A percentile compares a stretch with the other conserved stretches of the same genome.
phyloP scores from a whole-genome alignment of 2,329 filamentous ascomycete species.

The Ceratocystis cubensis region DNA sequence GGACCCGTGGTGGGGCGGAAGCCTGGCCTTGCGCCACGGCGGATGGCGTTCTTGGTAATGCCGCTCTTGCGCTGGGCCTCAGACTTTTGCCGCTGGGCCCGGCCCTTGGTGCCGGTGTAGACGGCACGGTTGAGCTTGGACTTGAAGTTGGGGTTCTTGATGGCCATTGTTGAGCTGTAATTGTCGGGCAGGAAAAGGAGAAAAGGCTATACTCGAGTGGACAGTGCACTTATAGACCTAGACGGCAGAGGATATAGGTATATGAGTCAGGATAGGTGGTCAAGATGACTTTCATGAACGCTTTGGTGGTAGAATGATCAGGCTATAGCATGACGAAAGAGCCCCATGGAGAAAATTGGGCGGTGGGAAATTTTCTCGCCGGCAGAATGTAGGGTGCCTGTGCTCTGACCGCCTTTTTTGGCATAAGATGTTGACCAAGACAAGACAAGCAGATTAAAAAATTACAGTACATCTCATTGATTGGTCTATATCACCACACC shows the following conservation, averaged over 20 bases:
- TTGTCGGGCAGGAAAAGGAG: neutral
- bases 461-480: too few relatives aligned
- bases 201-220: neutral
- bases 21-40: slow-evolving; percentile 40
- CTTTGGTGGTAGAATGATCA: neutral
- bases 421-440: neutral
- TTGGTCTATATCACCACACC: neutral
- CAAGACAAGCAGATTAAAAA: neutral
- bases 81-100: slow-evolving; percentile 35
- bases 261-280: neutral
- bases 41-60: slow-evolving; percentile 33
- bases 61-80: slow-evolving; percentile 30
- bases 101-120: slow-evolving; percentile 35
- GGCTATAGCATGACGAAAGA: slow-evolving; percentile 7
- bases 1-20: slow-evolving; percentile 46
- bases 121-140: slow-evolving; percentile 40
- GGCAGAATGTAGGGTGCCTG: slow-evolving; percentile 4
- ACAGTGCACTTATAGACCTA: neutral
- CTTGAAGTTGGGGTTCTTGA: slow-evolving; percentile 46
- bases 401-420: neutral
- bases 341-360: slow-evolving; percentile 19
- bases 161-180: slow-evolving; percentile 33
- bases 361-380: slow-evolving; percentile 13
- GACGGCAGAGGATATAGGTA: neutral
- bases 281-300: neutral